These are phyloP conservation scores for Fusarium sp. DNA, from an alignment of 2,329 filamentous ascomycete genomes.

Conservation along the genomic window DNA sequence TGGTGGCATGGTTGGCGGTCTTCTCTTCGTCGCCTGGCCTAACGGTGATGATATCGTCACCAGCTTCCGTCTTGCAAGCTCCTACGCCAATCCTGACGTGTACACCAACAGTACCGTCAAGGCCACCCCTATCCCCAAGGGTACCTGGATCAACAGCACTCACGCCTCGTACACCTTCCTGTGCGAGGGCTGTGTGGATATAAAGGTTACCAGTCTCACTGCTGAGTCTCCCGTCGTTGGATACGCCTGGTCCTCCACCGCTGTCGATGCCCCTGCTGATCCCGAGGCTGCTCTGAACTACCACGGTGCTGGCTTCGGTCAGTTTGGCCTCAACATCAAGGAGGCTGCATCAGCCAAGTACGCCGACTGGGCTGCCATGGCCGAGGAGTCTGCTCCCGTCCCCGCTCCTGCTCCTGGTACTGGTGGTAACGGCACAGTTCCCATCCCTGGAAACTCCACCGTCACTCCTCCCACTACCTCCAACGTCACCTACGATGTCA, in stretches of 20 bases:
- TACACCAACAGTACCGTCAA: conserved; percentile 58
- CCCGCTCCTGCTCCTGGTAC: conserved; percentile 23
- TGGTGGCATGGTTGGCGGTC: conserved; percentile 61
- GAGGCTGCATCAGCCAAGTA: conserved; percentile 53
- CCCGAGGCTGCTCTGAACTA: conserved; percentile 54
- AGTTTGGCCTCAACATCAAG: conserved; percentile 53
- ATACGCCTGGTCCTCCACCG: conserved; percentile 57
- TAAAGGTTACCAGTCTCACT: conserved; percentile 52
- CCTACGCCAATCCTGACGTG: conserved; percentile 62
- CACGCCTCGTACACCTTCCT: conserved; percentile 68
- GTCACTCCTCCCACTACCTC: conserved; percentile 33
- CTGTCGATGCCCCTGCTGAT: conserved; percentile 52
- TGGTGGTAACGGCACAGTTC: conserved; percentile 16
- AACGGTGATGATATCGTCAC: conserved; percentile 58
- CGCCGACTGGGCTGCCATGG: conserved; percentile 46
- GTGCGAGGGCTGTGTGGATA: conserved; percentile 60
- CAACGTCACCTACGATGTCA: conserved; percentile 47
- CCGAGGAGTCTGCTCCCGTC: conserved; percentile 34
- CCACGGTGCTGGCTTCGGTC: conserved; percentile 58
- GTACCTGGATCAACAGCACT: conserved; percentile 66
- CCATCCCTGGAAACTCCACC: conserved; percentile 28
- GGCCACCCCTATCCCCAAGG: conserved; percentile 61
- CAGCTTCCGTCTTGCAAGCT: conserved; percentile 51
- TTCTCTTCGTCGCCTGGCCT: conserved; percentile 65
- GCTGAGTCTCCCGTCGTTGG: conserved; percentile 52